Conservation (phyloP, 108 stramenopile species). For the Stephanodiscus minutulus region DNA sequence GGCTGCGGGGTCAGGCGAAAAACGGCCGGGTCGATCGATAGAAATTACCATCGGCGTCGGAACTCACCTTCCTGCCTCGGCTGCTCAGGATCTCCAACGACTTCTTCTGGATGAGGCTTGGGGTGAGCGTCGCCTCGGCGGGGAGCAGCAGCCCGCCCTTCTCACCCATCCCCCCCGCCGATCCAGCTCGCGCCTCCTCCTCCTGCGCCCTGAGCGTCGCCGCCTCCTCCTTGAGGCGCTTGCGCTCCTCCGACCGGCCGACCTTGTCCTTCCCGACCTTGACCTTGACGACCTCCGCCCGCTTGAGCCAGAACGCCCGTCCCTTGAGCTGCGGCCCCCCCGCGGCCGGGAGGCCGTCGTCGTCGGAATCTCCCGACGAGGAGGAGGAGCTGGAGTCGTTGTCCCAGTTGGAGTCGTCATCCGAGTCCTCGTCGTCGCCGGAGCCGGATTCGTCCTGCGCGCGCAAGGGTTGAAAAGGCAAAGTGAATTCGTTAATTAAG, state of each 20-base stretch:
- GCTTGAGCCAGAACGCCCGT: conserved; percentile 97
- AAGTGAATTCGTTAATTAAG: no score
- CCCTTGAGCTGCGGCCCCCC: conserved; percentile 87
- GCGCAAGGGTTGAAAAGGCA: conserved; percentile 16
- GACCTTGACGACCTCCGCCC: conserved; percentile 72
- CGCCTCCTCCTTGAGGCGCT: conserved; percentile 50
- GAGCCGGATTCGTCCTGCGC: conserved; percentile 28
- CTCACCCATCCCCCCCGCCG: conserved; percentile 1
- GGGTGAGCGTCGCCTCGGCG: conserved; percentile 66
- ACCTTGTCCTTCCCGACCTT: conserved; percentile 81
- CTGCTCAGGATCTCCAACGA: conserved; percentile 84
- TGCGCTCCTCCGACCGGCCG: conserved; percentile 52
- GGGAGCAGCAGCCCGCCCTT: conserved; percentile 51
- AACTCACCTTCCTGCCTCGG: conserved; percentile 76
- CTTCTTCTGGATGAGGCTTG: conserved; percentile 71
- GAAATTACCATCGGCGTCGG: no score
- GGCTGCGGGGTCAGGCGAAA: no score
- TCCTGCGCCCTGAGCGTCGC: conserved; percentile 51
- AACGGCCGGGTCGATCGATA: no score
- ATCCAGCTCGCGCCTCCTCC: conserved; percentile 23
- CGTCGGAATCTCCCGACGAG: conserved; percentile 54
- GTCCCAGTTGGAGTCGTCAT: conserved; percentile 61
- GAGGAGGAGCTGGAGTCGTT: conserved; percentile 51
- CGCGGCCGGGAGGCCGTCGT: conserved; percentile 57
- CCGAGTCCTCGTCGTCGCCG: conserved; percentile 57